Evolutionary conservation across 2,329 filamentous ascomycete species (phyloP).

Genomic region (Sporothrix dimorphospora): DNA sequence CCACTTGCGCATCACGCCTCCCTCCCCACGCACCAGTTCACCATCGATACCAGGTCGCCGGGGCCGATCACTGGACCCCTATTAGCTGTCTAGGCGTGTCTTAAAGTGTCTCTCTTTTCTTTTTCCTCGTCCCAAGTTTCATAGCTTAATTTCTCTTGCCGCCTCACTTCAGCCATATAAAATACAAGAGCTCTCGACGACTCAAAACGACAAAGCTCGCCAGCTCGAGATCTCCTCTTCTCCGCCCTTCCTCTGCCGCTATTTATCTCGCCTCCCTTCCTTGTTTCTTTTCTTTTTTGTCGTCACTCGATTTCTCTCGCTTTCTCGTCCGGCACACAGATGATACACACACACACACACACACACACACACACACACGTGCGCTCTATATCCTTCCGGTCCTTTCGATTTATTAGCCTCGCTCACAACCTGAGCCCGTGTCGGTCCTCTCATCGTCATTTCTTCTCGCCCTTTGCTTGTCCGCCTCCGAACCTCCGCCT

Average conservation of each 20-base stretch:
- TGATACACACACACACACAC: too few relatives aligned
- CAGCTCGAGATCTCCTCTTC: neutral
- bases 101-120: neutral
- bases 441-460: neutral
- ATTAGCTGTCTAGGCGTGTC: constrained; percentile 13
- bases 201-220: neutral
- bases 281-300: neutral
- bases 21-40: constrained; percentile 6
- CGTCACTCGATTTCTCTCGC: neutral
- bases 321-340: neutral
- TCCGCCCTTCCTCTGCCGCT: neutral
- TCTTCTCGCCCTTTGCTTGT: neutral
- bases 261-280: neutral
- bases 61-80: constrained; percentile 18
- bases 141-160: constrained; percentile 34
- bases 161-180: constrained; percentile 14
- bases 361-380: too few relatives aligned
- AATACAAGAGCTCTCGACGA: neutral
- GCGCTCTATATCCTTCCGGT: neutral
- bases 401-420: neutral
- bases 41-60: constrained; percentile 17
- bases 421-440: neutral
- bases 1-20: constrained; percentile 20
- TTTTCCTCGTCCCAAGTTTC: constrained; percentile 4
- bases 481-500: neutral